Base-by-base conservation (phyloP, 345 rosid species). In the Arabidopsis arenosa region DNA sequence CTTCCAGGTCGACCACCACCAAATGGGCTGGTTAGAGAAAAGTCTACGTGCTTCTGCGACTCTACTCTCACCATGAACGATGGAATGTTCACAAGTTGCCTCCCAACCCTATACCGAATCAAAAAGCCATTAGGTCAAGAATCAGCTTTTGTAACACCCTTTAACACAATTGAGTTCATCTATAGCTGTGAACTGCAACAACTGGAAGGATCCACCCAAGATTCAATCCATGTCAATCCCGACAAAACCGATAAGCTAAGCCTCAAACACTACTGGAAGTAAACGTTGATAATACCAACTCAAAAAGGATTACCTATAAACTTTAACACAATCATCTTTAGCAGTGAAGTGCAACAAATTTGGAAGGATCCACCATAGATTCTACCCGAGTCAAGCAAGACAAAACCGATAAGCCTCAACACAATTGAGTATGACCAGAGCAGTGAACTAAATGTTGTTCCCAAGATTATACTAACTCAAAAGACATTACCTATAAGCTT, bases 1-100 rank as follows among this genome's bases (percentile, higher is more conserved):
- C 85, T 80, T 58, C 85, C 85, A 9, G 83, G 81, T 41, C 81
- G 65, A 21, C 85, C 85, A 68, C 85, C 85, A 68, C 83, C 83
- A 0, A 83, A 80, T 1, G 85, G 83, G 61, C 85, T 83, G 2
- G 85, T 83, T 4, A 80, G 79, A 26, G 83, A 77, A 67, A 83
- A 80, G 59, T 83, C 81, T 2, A 83, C 30, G 26, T 83, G 85
- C 36, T 83, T 83, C 67, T 83, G 82, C 7, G 85, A 80, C 12
- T 83, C 83, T 2, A 83, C 57, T 41, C 69, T 83, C 73, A 80
- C 85, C 81, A 77, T 55, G 77, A 83, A 83, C 0, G 83, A 83
- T 66, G 83, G 85, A 66, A 83, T 74, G 65, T 80, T 83, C 49
- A 83, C 85, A 23, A 83, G 57, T 47, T 83, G 85, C 52, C 80